These are phyloP conservation scores for Pugionium cornutum DNA, from an alignment of 345 rosid species.

Conservation along the genomic window DNA sequence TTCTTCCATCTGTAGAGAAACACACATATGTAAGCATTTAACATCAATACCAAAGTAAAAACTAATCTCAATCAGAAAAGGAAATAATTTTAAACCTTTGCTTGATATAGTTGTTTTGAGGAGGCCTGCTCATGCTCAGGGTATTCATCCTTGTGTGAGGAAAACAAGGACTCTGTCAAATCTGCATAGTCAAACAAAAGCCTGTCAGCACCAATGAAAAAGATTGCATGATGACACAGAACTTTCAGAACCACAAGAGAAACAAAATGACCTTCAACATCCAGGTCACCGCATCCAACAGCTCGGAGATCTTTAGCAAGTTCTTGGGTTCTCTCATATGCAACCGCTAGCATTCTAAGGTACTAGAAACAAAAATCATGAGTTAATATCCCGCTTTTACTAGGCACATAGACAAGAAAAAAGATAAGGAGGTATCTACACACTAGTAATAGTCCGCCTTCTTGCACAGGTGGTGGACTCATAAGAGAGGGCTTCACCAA, in stretches of 20 bases:
- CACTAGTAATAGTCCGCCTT: constrained; percentile 64
- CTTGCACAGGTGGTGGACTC: constrained; percentile 76
- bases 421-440: constrained; percentile 35
- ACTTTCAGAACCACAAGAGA: constrained; percentile 32
- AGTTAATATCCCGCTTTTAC: constrained; percentile 17
- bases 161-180: constrained; percentile 88
- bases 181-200: constrained; percentile 49
- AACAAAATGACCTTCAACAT: constrained; percentile 72
- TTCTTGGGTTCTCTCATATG: constrained; percentile 96
- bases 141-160: constrained; percentile 94
- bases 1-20: constrained; percentile 79
- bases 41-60: neutral
- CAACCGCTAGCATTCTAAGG: constrained; percentile 94
- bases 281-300: constrained; percentile 98
- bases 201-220: constrained; percentile 18
- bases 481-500: constrained; percentile 90
- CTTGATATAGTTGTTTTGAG: constrained; percentile 80
- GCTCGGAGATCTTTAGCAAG: constrained; percentile 92
- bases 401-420: constrained; percentile 15
- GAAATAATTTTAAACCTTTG: constrained; percentile 58
- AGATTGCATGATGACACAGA: constrained; percentile 6
- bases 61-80: constrained; percentile 5
- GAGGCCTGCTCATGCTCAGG: constrained; percentile 94
- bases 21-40: constrained; percentile 22
- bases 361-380: constrained; percentile 64